Evolutionary conservation across 345 rosid genomes (phyloP).

Genomic region (Gossypium rotundifolium): DNA sequence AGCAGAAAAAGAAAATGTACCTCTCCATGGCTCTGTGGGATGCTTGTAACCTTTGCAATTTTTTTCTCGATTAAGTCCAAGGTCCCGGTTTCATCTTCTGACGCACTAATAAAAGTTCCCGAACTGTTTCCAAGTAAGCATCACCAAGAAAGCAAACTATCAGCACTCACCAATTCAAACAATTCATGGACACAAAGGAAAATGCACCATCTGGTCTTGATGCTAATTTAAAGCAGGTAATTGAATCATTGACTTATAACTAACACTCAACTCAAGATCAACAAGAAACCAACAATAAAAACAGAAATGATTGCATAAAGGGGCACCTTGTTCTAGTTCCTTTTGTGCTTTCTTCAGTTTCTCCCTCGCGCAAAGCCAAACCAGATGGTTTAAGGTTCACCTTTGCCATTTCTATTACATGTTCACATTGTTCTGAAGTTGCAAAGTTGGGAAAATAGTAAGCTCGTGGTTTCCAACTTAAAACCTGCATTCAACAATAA

Average conservation of each 20-base stretch:
- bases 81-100: constrained; percentile 58
- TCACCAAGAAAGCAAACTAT: neutral
- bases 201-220: neutral
- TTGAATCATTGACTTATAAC: neutral
- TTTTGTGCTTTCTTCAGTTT: constrained; percentile 59
- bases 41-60: constrained; percentile 66
- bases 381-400: constrained; percentile 47
- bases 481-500: constrained; percentile 33
- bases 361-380: constrained; percentile 67
- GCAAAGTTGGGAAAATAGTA: constrained; percentile 69
- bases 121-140: constrained; percentile 41
- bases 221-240: neutral
- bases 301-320: neutral
- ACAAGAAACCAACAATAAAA: neutral
- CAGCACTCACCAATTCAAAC: constrained; percentile 10
- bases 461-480: constrained; percentile 78
- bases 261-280: constrained; percentile 1
- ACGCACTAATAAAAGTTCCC: constrained; percentile 64
- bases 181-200: neutral
- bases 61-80: constrained; percentile 51
- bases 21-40: constrained; percentile 65
- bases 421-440: constrained; percentile 48
- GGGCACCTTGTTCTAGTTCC: constrained; percentile 70
- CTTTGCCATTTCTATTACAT: constrained; percentile 47
- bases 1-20: constrained; percentile 18